These are phyloP conservation scores for Rutstroemia sp. DNA, from an alignment of 2,329 filamentous ascomycete species.

Conservation along the genomic window DNA sequence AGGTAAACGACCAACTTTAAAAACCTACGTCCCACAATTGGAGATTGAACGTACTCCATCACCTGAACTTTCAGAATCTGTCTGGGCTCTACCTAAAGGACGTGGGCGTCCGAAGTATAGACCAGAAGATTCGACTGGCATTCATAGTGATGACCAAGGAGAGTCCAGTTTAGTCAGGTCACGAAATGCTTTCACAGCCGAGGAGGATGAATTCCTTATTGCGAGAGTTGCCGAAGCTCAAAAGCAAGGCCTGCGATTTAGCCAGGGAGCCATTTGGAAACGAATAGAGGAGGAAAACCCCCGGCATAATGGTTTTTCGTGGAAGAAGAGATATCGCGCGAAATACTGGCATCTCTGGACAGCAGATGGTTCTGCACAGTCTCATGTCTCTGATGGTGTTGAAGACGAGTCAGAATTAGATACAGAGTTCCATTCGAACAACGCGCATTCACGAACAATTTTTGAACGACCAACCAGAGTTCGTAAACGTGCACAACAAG, in stretches of 20 bases:
- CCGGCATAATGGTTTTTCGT: slow-evolving; percentile 14
- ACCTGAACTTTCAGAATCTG: slow-evolving; percentile 19
- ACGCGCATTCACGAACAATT: neutral
- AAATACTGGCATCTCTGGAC: slow-evolving; percentile 5
- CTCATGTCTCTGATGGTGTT: neutral
- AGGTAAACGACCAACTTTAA: slow-evolving; percentile 13
- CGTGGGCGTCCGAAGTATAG: slow-evolving; percentile 4
- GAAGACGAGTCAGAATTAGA: neutral
- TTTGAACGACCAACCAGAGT: slow-evolving; percentile 14
- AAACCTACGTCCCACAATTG: slow-evolving; percentile 13
- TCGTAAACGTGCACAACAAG: slow-evolving; percentile 21
- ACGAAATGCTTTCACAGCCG: slow-evolving; percentile 15
- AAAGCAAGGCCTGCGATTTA: slow-evolving; percentile 11
- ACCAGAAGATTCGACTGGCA: neutral
- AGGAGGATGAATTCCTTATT: slow-evolving; percentile 24
- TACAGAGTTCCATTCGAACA: neutral
- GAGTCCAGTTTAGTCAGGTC: neutral
- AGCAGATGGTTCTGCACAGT: neutral
- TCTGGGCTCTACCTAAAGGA: slow-evolving; percentile 23
- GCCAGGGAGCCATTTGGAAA: slow-evolving; percentile 15
- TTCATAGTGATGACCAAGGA: slow-evolving; percentile 1
- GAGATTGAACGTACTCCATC: slow-evolving; percentile 22
- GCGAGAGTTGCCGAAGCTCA: slow-evolving; percentile 18
- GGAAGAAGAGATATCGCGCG: neutral
- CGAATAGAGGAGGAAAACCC: slow-evolving; percentile 18